phyloP scores from a whole-genome alignment of 352 stramenopile genomes.

The Globisporangium radiosum region DNA sequence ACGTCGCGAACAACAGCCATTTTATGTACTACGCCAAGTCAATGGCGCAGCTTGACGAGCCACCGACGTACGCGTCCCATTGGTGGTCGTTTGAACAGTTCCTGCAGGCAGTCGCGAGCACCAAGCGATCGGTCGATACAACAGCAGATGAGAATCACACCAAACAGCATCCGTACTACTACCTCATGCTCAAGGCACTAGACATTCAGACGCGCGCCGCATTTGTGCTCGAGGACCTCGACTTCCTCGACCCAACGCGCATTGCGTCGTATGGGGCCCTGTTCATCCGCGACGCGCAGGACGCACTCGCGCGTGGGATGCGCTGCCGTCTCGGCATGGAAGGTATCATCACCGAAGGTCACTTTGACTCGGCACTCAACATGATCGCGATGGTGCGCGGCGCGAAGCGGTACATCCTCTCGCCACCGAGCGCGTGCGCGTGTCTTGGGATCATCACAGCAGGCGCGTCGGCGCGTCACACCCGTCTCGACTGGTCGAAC shows the following conservation, averaged over 20 bases:
- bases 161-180: slow-evolving; percentile 33
- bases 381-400: slow-evolving; percentile 90
- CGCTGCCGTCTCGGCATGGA: slow-evolving; percentile 88
- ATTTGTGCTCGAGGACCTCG: slow-evolving; percentile 85
- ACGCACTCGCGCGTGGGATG: slow-evolving; percentile 40
- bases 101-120: slow-evolving; percentile 21
- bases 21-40: slow-evolving; percentile 92
- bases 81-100: slow-evolving; percentile 66
- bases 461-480: slow-evolving; percentile 86
- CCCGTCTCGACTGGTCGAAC: slow-evolving; percentile 89
- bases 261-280: slow-evolving; percentile 29
- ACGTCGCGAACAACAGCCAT: slow-evolving; percentile 84
- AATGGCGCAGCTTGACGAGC: slow-evolving; percentile 22
- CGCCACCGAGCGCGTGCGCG: slow-evolving; percentile 82
- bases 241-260: slow-evolving; percentile 88
- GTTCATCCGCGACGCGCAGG: slow-evolving; percentile 35
- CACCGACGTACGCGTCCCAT: slow-evolving; percentile 35
- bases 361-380: slow-evolving; percentile 93
- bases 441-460: slow-evolving; percentile 70
- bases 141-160: background rate
- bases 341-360: slow-evolving; percentile 90
- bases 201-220: slow-evolving; percentile 30
- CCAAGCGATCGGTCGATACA: slow-evolving; percentile 6
- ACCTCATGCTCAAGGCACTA: slow-evolving; percentile 48
- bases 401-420: slow-evolving; percentile 90